Evolutionary conservation across 306 rosid species (phyloP).

Genomic region (Prunus mira): DNA sequence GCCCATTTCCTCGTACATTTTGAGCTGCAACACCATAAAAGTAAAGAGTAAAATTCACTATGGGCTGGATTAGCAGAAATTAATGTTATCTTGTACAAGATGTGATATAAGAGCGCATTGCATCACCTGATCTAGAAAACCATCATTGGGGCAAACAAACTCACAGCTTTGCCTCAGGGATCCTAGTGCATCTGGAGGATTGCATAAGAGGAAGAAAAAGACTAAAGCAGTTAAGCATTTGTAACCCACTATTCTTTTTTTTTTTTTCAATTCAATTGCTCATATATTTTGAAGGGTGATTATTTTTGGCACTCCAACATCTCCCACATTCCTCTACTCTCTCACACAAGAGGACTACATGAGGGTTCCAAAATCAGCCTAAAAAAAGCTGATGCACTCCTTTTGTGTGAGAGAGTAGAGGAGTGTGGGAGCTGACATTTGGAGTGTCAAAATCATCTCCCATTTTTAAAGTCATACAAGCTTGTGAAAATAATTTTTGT

Average conservation of each 20-base stretch:
- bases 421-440: too few relatives aligned
- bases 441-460: too few relatives aligned
- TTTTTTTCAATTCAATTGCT: not conserved
- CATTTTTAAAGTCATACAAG: not conserved
- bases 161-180: constrained; percentile 74
- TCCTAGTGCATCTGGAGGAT: constrained; percentile 73
- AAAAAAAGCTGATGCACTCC: too few relatives aligned
- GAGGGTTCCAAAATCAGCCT: too few relatives aligned
- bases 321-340: too few relatives aligned
- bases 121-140: constrained; percentile 84
- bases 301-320: too few relatives aligned
- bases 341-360: too few relatives aligned
- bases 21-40: constrained; percentile 46
- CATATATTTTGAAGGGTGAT: not conserved
- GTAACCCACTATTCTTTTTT: too few relatives aligned
- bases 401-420: too few relatives aligned
- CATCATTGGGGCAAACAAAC: constrained; percentile 94
- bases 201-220: not conserved
- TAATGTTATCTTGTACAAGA: constrained; percentile 12
- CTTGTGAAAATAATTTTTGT: not conserved
- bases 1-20: constrained; percentile 88
- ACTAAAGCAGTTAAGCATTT: not conserved
- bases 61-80: not conserved
- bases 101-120: constrained; percentile 14
- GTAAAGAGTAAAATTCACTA: constrained; percentile 13